These are phyloP conservation scores for Zymoseptoria pseudotritici DNA, from an alignment of 2,329 filamentous ascomycete species.

Conservation along the genomic window DNA sequence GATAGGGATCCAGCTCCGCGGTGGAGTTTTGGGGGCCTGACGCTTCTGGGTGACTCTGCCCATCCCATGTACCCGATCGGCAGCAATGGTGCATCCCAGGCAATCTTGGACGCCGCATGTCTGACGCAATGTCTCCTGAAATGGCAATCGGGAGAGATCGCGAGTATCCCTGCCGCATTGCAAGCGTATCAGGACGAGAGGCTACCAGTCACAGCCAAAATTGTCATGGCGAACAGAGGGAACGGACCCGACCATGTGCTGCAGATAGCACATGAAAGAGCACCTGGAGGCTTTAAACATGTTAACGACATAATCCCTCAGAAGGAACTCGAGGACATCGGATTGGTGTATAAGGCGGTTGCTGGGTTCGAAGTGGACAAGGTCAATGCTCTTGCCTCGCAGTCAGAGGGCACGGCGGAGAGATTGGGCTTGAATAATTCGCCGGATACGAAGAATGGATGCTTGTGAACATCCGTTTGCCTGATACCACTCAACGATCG, in stretches of 20 bases:
- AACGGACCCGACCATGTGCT: conserved; percentile 43
- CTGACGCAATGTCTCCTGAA: conserved; percentile 30
- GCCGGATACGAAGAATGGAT: neutral
- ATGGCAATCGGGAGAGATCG: conserved; percentile 6
- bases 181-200: conserved; percentile 34
- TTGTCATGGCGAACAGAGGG: conserved; percentile 41
- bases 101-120: conserved; percentile 39
- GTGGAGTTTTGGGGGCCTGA: conserved; percentile 34
- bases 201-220: conserved; percentile 38
- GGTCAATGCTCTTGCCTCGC: conserved; percentile 35
- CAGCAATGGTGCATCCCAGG: conserved; percentile 39
- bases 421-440: conserved; percentile 18
- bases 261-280: conserved; percentile 39
- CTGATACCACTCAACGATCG: too few relatives aligned
- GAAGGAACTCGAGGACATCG: conserved; percentile 20
- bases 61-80: conserved; percentile 40
- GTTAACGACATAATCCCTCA: conserved; percentile 29
- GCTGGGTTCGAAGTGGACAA: conserved; percentile 42
- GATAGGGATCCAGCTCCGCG: conserved; percentile 36
- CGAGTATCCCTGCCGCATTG: conserved; percentile 29
- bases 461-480: neutral
- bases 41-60: conserved; percentile 38
- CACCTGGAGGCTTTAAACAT: conserved; percentile 36
- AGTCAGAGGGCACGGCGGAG: conserved; percentile 28
- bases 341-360: conserved; percentile 31